Conservation (phyloP, 371 early-diverging fungal species). For the Sporodiniella umbellata region DNA sequence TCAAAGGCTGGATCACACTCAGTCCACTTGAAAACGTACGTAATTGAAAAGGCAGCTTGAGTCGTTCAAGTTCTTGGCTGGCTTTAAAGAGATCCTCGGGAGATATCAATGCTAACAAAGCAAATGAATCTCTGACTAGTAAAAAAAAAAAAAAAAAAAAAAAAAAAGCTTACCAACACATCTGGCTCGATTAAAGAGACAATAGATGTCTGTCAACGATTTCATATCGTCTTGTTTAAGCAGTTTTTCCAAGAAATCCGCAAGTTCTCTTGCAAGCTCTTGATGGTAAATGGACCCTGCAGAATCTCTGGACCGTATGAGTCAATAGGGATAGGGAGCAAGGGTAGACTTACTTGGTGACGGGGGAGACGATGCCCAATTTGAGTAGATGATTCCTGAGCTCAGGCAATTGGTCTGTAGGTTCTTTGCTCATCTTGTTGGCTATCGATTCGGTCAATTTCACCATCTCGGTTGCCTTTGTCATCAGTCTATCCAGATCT, state of each 20-base stretch:
- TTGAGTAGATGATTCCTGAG: conserved; percentile 75
- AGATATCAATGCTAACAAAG: conserved; percentile 67
- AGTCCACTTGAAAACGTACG: conserved; percentile 79
- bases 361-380: conserved; percentile 85
- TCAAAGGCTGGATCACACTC: conserved; percentile 66
- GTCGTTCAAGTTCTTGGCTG: conserved; percentile 58
- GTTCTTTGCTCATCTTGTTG: conserved; percentile 54
- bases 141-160: no score
- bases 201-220: conserved; percentile 86
- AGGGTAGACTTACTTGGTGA: conserved; percentile 73
- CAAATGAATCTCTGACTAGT: no score
- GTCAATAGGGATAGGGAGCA: no score
- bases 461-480: conserved; percentile 86
- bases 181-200: conserved; percentile 89
- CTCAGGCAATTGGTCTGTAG: conserved; percentile 46
- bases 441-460: conserved; percentile 76
- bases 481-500: conserved; percentile 82
- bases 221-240: conserved; percentile 68
- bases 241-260: conserved; percentile 71
- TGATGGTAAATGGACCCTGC: conserved; percentile 83
- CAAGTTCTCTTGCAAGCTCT: conserved; percentile 81
- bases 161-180: conserved; percentile 82
- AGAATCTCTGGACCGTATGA: conserved; percentile 54
- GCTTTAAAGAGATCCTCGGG: conserved; percentile 84
- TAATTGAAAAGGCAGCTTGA: conserved; percentile 70